Conservation (phyloP, 768 basidiomycete species). For the Sporobolomyces pararoseus region DNA sequence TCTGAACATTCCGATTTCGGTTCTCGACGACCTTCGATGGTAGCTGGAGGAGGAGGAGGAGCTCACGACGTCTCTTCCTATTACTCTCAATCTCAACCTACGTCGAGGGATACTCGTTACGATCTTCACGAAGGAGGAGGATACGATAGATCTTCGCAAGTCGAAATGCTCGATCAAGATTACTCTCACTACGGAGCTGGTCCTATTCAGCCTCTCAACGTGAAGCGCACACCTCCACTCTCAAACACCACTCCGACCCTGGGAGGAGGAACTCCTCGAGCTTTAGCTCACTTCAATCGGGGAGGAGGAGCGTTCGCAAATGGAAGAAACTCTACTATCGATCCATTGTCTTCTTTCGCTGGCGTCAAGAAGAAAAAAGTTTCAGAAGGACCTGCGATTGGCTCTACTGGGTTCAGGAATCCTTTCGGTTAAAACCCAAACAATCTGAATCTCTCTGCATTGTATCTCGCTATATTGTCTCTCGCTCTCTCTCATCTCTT, state of each 20-base stretch:
- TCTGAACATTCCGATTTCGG: not conserved
- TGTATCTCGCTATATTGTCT: not conserved
- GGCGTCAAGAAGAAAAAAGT: not conserved
- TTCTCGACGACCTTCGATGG: not conserved
- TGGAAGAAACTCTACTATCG: conserved; percentile 8
- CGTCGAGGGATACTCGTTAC: not conserved
- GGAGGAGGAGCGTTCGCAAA: not conserved
- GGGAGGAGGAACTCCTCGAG: not conserved
- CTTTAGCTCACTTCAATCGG: conserved; percentile 1
- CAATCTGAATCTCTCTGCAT: too few species aligned
- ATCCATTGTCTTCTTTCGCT: not conserved
- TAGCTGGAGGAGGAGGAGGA: too few species aligned
- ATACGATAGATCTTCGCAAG: not conserved
- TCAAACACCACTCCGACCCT: not conserved
- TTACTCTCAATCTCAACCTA: not conserved
- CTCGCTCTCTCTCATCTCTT: not conserved
- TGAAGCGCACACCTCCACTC: conserved; percentile 5
- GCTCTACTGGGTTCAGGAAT: conserved; percentile 25
- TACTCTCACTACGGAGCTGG: not conserved
- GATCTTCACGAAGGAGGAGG: not conserved
- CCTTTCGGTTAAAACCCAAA: conserved; percentile 29
- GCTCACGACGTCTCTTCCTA: not conserved
- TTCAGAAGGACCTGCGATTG: conserved; percentile 14
- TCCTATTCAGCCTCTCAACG: conserved; percentile 7
- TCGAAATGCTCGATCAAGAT: conserved; percentile 10